Evolutionary conservation across 345 rosid genomes (phyloP), one percentile per base, ranked within the genome.

Genomic region (Odontarrhena argentea): DNA sequence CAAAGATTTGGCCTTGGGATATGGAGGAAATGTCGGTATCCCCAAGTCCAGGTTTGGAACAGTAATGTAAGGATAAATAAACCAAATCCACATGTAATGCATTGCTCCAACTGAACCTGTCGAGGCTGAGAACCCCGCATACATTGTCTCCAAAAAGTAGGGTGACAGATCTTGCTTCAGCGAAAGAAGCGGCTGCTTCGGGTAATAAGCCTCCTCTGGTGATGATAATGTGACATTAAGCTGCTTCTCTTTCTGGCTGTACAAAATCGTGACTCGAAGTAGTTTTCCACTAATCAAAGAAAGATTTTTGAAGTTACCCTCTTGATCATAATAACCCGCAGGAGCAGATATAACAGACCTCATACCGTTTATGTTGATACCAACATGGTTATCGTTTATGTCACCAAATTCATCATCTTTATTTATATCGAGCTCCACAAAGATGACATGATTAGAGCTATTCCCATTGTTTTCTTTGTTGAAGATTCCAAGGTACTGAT

Each of bases 71-170:
- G 22, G 58, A 67, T 61, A 28, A 0, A 0, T 0, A 42, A 15
- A 18, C 88, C 90, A 88, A 2, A 83, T 70, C 35, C 48, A 71
- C 30, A 86, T 30, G 49, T 81, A 84, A 2, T 85, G 87, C 5
- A 72, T 25, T 14, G 81, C 73, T 48, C 61, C 7, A 32, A 73
- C 40, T 0, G 76, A 37, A 0, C 86, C 82, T 0, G 86, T 82
- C 0, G 93, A 53, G n/a, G 89, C 81, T 14, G 89, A 40, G 74
- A 87, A 80, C 22, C 93, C 96, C 0, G 76, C 71, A 60, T 78
- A 81, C 87, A 84, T 84, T 0, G 66, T 15, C 22, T 81, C 78
- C 50, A 32, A 25, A 57, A 87, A 7, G 37, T 72, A 12, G 0
- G 74, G 60, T 11, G 85, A 82, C 9, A 87, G 65, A 79, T 85